These are phyloP conservation scores for Xylaria arbuscula DNA, from an alignment of 2,329 filamentous ascomycete species.

Conservation along the genomic window DNA sequence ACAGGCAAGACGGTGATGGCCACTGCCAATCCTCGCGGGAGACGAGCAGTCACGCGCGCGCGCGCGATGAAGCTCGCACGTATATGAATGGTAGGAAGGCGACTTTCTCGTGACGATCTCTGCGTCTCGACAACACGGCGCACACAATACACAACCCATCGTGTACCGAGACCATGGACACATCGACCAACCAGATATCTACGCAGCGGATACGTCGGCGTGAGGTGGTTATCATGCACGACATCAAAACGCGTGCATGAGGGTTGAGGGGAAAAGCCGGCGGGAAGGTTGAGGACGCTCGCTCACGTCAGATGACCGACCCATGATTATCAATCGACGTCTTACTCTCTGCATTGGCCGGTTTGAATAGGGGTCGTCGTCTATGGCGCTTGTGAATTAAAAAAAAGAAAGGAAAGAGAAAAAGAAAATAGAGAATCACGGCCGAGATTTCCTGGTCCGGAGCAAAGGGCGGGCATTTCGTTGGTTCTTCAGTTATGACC, in stretches of 20 bases:
- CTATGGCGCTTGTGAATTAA: not conserved
- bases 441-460: conserved; percentile 3
- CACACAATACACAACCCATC: not conserved
- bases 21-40: conserved; percentile 8
- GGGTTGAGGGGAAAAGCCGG: conserved; percentile 10
- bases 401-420: not conserved
- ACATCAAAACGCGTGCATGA: conserved; percentile 27
- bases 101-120: not conserved
- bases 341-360: conserved; percentile 21
- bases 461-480: conserved; percentile 1
- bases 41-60: conserved; percentile 6
- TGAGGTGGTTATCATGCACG: conserved; percentile 28
- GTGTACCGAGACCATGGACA: not conserved
- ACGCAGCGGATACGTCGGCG: conserved; percentile 29
- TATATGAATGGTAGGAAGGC: not conserved
- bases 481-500: conserved; percentile 2
- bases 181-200: conserved; percentile 1
- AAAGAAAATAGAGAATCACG: conserved; percentile 3
- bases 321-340: conserved; percentile 23
- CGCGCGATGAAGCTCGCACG: conserved; percentile 10
- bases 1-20: conserved; percentile 17
- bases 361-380: conserved; percentile 14
- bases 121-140: not conserved
- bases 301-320: conserved; percentile 31
- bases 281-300: conserved; percentile 12